Evolutionary conservation across 768 basidiomycete genomes (phyloP), one percentile per base, ranked within the genome.

Genomic region (Suillus luteus): DNA sequence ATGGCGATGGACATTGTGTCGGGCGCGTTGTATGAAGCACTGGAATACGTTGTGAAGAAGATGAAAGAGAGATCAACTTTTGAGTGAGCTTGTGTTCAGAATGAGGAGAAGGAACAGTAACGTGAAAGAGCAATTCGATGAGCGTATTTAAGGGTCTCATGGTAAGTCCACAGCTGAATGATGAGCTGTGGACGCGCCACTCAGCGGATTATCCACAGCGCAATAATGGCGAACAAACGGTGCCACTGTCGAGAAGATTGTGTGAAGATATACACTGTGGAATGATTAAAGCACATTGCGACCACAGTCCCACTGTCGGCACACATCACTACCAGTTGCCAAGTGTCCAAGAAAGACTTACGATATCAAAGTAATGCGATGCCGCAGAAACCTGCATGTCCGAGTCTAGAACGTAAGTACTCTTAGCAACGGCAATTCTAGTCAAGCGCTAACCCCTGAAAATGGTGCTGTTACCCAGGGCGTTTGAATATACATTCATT

Each of bases 181-280:
- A 24, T 49, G 48, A 24, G 24, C 12, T 62, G 61, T 65, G 66
- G 70, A 65, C 60, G 41, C 24, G 38, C 66, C 14, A 38, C 22
- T 15, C 40, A 40, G 48, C 41, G 46, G 3, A 22, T 38, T 61
- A 46, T 8, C 37, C 55, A 55, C 37, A 55, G 22, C 7, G 22
- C 15, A 22, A 52, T 52, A 17, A 19, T 10, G 9, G 27, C 4
- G 27, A 31, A 15, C 12, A 14, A 24, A 38, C 15, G 38, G 24
- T n/a, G 22, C 37, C 37, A 57, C 55, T 12, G 6, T 15, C 22
- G 7, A 49, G 9, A 12, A 38, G 37, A 22, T 22, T 15, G 22
- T 15, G 22, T 57, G 14, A 37, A 22, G 9, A 8, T 3, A 4
- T 24, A 37, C 8, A 15, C 6, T 38, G 14, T 33, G 22, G 35